Percentiles rank a stretch among this genome's conserved stretches.
Conservation (phyloP, 805 yeast species). For the Pichia pseudocactophila region DNA sequence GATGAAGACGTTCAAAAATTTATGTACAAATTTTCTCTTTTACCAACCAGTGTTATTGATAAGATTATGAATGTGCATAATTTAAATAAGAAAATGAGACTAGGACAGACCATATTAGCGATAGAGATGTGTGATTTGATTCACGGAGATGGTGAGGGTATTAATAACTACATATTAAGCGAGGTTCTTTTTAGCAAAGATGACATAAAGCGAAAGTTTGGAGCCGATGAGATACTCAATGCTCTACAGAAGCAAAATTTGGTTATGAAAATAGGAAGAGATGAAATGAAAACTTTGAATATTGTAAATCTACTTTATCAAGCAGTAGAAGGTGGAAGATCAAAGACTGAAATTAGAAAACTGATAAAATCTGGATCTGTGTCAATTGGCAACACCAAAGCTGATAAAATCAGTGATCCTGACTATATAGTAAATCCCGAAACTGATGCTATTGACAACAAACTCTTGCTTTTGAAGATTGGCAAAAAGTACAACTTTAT, state of each 20-base stretch:
- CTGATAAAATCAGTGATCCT: constrained; percentile 36
- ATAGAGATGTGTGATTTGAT: constrained; percentile 77
- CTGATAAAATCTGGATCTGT: constrained; percentile 64
- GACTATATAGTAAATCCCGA: constrained; percentile 38
- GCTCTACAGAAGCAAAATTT: constrained; percentile 56
- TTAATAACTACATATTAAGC: constrained; percentile 57
- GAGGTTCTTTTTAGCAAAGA: constrained; percentile 43
- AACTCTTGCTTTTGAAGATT: constrained; percentile 54
- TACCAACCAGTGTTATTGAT: constrained; percentile 56
- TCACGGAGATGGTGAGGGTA: constrained; percentile 75
- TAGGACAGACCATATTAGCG: constrained; percentile 74
- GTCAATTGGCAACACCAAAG: constrained; percentile 53
- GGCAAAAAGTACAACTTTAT: constrained; percentile 68
- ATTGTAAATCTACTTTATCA: constrained; percentile 46
- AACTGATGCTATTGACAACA: constrained; percentile 47
- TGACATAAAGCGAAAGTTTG: constrained; percentile 26
- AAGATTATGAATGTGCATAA: constrained; percentile 44
- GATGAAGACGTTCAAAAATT: constrained; percentile 68
- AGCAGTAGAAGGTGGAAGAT: constrained; percentile 39
- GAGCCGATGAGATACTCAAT: constrained; percentile 40
- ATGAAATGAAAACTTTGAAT: constrained; percentile 27
- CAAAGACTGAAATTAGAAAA: constrained; percentile 30
- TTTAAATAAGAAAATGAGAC: constrained; percentile 49
- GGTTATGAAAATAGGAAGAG: constrained; percentile 29
- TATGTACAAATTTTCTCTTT: constrained; percentile 67